Base-by-base conservation (phyloP, 208 protist species). In the Strigomonas culicis region DNA sequence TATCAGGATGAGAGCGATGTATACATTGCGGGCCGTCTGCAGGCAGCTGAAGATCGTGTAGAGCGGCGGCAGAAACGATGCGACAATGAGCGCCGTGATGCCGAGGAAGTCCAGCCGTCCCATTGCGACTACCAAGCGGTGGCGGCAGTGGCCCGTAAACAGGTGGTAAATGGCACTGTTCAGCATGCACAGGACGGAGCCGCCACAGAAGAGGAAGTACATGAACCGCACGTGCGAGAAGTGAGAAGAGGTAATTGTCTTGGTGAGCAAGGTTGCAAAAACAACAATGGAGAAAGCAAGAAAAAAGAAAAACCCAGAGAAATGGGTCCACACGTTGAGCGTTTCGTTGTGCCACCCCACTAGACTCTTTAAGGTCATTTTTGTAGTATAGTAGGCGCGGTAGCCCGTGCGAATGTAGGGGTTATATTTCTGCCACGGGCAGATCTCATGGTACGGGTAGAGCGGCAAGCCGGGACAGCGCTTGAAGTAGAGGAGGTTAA, bases 301-400 rank as follows among this genome's bases (percentile, higher is more conserved):
- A 66, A 92, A 94, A 15, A 89, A 21, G 31, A 91, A 8, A 21
- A 85, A 86, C 27, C 86, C 84, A 27, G 80, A 15, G n/a, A 84
- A 68, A 72, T 96, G 90, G 0, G 81, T 85, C 86, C 84, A 94
- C 21, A 96, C 71, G 61, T 96, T 96, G 46, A 92, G 59, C 21
- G 87, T 87, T 61, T 96, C 90, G 70, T 96, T 96, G 75, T 96
- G 90, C 71, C 88, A 66, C 19, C 71, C 61, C 51, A 92, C 74
- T 1, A 94, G 51, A 36, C 88, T 94, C 4, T 65, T 59, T 19
- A 94, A n/a, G 39, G 75, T 83, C 72, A 74, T 70, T 19, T 22
- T 24, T 0, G 79, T 82, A 0, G 70, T 77, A 68, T 94, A 94
- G 63, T 83, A 79, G 47, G 75, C 75, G 17, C 88, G 76, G 74